Conservation (phyloP, 441 rosid species). For the Pelargonium myrrhifolium region DNA sequence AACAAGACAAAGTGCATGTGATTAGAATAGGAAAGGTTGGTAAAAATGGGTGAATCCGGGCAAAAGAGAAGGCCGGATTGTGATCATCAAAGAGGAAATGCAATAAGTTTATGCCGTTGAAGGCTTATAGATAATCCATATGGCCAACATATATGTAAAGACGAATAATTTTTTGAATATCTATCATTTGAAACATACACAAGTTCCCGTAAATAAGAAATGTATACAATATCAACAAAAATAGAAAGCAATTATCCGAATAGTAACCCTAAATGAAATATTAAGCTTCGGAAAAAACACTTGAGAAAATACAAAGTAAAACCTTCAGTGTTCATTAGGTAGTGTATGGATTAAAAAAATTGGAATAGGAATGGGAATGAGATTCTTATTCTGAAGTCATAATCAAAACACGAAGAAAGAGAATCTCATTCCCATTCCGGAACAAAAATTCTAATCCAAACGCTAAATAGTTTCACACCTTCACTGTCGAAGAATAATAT, state of each 20-base stretch:
- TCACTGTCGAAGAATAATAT: neutral
- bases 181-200: neutral
- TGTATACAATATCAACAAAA: neutral
- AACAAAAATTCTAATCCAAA: too few species aligned
- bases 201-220: neutral
- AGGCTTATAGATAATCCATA: neutral
- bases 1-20: constrained; percentile 14
- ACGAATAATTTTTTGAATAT: neutral
- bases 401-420: too few species aligned
- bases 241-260: too few species aligned
- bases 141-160: neutral
- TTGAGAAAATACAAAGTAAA: too few species aligned
- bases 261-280: too few species aligned
- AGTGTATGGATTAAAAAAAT: too few species aligned
- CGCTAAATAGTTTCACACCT: neutral
- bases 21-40: constrained; percentile 15
- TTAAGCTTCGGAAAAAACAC: too few species aligned
- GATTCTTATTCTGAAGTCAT: too few species aligned
- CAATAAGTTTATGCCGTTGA: neutral
- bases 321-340: too few species aligned
- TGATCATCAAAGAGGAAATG: neutral
- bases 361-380: too few species aligned
- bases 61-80: neutral
- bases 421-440: too few species aligned
- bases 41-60: neutral